These are phyloP conservation scores for Scedosporium apiospermum DNA, from an alignment of 2,329 filamentous ascomycete genomes.

Conservation along the genomic window DNA sequence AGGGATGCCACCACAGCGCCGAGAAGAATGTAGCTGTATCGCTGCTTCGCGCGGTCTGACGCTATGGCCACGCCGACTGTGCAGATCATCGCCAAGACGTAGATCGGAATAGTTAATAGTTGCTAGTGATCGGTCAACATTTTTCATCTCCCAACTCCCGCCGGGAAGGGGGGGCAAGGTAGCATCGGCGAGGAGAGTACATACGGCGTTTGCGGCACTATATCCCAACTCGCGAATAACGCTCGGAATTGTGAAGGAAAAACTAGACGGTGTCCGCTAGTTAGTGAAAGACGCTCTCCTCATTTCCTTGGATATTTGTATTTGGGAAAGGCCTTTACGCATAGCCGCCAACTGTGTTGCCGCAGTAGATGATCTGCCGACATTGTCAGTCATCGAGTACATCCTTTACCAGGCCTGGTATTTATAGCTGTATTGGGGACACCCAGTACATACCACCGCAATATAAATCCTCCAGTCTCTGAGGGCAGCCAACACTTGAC, in stretches of 20 bases:
- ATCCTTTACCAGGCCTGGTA: not conserved
- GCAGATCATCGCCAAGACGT: constrained; percentile 14
- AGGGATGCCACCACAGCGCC: too few species aligned
- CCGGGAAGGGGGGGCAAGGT: too few species aligned
- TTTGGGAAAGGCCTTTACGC: too few species aligned
- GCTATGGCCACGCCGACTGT: constrained; percentile 7
- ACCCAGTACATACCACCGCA: constrained; percentile 56
- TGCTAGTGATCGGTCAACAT: not conserved
- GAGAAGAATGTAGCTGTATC: too few species aligned
- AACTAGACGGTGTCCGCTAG: not conserved
- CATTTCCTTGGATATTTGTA: too few species aligned
- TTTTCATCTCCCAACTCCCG: too few species aligned
- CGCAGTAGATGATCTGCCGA: too few species aligned
- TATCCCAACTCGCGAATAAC: constrained; percentile 6
- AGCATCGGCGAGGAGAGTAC: too few species aligned
- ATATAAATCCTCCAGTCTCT: constrained; percentile 72
- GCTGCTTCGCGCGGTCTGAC: not conserved
- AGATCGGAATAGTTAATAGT: constrained; percentile 10
- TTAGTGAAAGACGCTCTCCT: too few species aligned
- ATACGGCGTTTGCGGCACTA: not conserved
- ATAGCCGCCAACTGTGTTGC: too few species aligned
- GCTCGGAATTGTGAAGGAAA: constrained; percentile 1
- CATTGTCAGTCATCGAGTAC: not conserved
- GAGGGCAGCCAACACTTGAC: constrained; percentile 63
- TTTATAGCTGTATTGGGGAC: too few species aligned